Percentiles rank a stretch among this genome's conserved stretches.
Evolutionary conservation across 2,329 filamentous ascomycete species (phyloP).

Genomic region (Tolypocladium nubicola): DNA sequence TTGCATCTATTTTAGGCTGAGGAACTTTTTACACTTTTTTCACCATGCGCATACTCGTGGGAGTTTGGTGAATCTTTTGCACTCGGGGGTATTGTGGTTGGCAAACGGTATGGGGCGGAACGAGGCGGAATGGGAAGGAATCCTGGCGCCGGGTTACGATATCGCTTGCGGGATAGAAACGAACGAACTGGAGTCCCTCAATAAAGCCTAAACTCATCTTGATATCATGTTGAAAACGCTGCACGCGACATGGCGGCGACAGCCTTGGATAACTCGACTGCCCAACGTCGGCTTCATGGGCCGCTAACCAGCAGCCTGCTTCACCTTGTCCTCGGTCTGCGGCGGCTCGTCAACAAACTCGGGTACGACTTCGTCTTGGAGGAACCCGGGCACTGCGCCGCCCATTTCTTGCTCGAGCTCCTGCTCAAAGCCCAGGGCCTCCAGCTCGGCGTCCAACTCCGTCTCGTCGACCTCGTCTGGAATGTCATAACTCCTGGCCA

Average conservation of each 20-base stretch:
- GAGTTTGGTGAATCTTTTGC: neutral
- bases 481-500: conserved; percentile 83
- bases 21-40: neutral
- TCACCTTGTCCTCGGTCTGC: conserved; percentile 60
- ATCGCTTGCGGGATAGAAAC: neutral
- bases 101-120: neutral
- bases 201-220: neutral
- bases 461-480: conserved; percentile 96
- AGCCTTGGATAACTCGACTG: neutral
- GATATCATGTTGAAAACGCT: neutral
- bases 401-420: conserved; percentile 66
- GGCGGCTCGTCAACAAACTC: conserved; percentile 92
- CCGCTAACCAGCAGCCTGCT: conserved; percentile 58
- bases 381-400: conserved; percentile 65
- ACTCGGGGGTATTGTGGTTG: neutral
- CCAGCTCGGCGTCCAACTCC: conserved; percentile 90
- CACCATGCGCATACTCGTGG: neutral
- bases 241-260: neutral
- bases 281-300: neutral
- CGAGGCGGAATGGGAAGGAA: neutral
- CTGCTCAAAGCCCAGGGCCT: conserved; percentile 89
- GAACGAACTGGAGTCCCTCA: neutral
- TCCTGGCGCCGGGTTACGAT: neutral
- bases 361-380: conserved; percentile 78
- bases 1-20: neutral